Conservation (phyloP, 352 stramenopile species). For the Thalassiosira hispida region DNA sequence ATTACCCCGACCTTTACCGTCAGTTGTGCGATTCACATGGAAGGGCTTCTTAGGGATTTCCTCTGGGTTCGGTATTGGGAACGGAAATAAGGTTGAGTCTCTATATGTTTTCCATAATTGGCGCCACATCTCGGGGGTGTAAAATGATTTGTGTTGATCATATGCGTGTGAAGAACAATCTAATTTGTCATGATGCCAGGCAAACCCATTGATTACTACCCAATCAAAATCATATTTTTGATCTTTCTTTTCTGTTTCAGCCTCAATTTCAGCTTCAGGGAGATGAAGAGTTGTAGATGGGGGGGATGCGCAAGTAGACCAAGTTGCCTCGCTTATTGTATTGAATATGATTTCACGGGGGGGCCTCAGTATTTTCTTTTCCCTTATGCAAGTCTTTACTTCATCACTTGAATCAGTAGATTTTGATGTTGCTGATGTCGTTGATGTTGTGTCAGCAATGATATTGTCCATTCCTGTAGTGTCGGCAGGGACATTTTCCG, state of each 20-base stretch:
- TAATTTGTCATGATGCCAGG: slow-evolving; percentile 25
- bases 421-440: background rate
- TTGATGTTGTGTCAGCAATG: background rate
- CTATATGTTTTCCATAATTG: slow-evolving; percentile 28
- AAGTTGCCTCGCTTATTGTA: slow-evolving; percentile 24
- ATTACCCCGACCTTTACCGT: slow-evolving; percentile 30
- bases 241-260: slow-evolving; percentile 1
- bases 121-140: slow-evolving; percentile 36
- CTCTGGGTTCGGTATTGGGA: slow-evolving; percentile 20
- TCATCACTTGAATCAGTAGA: slow-evolving; percentile 2
- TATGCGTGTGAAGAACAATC: slow-evolving; percentile 25
- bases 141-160: slow-evolving; percentile 34
- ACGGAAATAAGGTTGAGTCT: slow-evolving; percentile 31
- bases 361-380: background rate
- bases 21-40: slow-evolving; percentile 14
- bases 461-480: background rate
- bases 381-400: background rate
- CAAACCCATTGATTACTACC: slow-evolving; percentile 10
- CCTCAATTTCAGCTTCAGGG: background rate
- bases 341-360: background rate
- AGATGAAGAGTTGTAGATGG: background rate
- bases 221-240: slow-evolving; percentile 34
- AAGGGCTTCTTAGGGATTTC: slow-evolving; percentile 6
- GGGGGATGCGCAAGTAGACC: slow-evolving; percentile 5
- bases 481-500: background rate